Evolutionary conservation across 2,329 filamentous ascomycete species (phyloP).

Genomic region (Trichophyton benhamiae): DNA sequence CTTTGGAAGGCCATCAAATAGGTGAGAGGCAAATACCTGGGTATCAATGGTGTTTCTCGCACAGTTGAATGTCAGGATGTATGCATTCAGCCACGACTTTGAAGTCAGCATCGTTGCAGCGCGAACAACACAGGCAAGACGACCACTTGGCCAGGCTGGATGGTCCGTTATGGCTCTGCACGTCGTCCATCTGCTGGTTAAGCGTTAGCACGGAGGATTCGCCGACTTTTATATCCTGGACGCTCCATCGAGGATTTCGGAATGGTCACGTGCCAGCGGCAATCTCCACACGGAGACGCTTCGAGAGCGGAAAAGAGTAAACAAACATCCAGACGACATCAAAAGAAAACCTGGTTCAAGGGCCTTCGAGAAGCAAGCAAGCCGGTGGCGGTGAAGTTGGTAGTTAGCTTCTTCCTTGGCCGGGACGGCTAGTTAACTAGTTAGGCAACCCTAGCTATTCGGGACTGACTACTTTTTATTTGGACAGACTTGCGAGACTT

Average conservation of each 20-base stretch:
- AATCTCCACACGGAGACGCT: background rate
- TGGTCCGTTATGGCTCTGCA: background rate
- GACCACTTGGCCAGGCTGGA: background rate
- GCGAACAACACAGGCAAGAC: background rate
- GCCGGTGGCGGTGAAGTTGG: background rate
- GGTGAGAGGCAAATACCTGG: slow-evolving; percentile 56
- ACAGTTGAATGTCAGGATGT: slow-evolving; percentile 4
- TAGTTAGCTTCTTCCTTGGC: background rate
- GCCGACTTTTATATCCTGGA: background rate
- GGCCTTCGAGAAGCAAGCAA: background rate
- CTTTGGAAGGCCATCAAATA: slow-evolving; percentile 47
- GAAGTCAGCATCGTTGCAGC: background rate
- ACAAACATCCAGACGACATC: background rate
- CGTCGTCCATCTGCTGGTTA: too few relatives aligned
- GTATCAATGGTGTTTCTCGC: slow-evolving; percentile 46
- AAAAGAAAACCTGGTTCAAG: background rate
- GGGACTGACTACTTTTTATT: background rate
- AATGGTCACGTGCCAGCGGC: background rate
- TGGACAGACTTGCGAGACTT: background rate
- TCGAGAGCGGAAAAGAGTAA: background rate
- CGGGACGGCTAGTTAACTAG: background rate
- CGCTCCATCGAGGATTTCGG: background rate
- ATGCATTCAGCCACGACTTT: background rate
- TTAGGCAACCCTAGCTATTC: too few relatives aligned
- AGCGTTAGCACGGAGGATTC: background rate